A percentile compares a stretch with the other conserved stretches of the same genome.
These are phyloP conservation scores for Phoma herbarum DNA, from an alignment of 2,329 filamentous ascomycete genomes.

Conservation along the genomic window DNA sequence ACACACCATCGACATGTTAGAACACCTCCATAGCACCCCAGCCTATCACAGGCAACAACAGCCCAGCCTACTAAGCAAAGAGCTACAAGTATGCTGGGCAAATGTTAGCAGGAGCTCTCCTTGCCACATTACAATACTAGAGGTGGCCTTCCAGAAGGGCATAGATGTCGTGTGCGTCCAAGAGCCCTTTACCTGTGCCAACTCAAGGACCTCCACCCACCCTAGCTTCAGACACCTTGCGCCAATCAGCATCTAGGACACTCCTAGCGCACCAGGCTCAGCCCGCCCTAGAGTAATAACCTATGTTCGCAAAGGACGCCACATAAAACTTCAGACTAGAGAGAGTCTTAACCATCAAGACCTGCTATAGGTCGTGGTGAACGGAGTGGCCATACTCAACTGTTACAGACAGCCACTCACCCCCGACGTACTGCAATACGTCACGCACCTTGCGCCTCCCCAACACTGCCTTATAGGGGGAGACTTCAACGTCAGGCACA, in stretches of 20 bases:
- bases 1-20: too few species aligned
- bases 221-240: background rate
- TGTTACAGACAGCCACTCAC: background rate
- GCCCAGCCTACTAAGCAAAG: background rate
- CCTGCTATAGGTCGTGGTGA: background rate
- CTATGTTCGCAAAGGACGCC: background rate
- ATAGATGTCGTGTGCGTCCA: background rate
- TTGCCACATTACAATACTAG: too few species aligned
- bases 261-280: background rate
- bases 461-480: too few species aligned
- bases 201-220: background rate
- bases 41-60: background rate
- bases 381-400: too few species aligned
- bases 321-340: background rate
- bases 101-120: background rate
- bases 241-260: constrained; percentile 1
- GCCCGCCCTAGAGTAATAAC: background rate
- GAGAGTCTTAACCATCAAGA: background rate
- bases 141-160: background rate
- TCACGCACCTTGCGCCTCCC: background rate
- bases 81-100: background rate
- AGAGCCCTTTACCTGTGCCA: background rate
- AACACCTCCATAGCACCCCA: background rate
- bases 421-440: background rate
- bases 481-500: too few species aligned